Base-by-base conservation (phyloP, 345 rosid genomes). In the Excoecaria cochinchinensis region DNA sequence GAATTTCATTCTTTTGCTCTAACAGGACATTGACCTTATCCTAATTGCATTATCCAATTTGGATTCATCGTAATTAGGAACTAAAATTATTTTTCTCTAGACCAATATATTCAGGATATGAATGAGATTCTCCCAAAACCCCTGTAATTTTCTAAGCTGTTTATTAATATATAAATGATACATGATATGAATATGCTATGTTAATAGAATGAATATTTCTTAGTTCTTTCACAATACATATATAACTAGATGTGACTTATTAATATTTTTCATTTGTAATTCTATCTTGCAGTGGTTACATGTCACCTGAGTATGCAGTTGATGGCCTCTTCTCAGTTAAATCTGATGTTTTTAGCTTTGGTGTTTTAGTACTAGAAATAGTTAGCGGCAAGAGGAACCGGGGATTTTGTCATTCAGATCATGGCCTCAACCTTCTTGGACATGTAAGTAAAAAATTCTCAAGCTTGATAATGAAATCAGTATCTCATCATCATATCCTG, bases 281-380 rank as follows among this genome's bases (percentile, higher is more conserved):
- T 10, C 8, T 55, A 39, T 39, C 31, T 31, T 69, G 52, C 67
- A 69, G 74, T 50, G 79, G 69, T 25, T 76, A 76, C 69, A 69
- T 76, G 71, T 12, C 74, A 6, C 79, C 74, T 17, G 74, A 76
- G 74, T 76, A 76, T 69, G 74, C 61, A 44, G 14, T 47, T 38
- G 51, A 76, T 36, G 79, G 79, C 24, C 67, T 57, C 8, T 76
- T 42, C 56, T 76, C 78, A 11, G 38, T 76, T n/a, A 76, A 69
- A 39, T 76, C 74, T 16, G 74, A 76, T 48, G 79, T 76, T 5
- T 76, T 76, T 9, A 76, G 79, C 46, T 76, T 57, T 69, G 74
- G 74, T n/a, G 61, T 76, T 40, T 5, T 76, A 9, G 51, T 76
- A 22, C 69, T 69, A 47, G 74, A 76, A 57, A 69, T 76, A 31